Evolutionary conservation across 1,284 basidiomycete species (phyloP).

Genomic region (Coniophora puteana): DNA sequence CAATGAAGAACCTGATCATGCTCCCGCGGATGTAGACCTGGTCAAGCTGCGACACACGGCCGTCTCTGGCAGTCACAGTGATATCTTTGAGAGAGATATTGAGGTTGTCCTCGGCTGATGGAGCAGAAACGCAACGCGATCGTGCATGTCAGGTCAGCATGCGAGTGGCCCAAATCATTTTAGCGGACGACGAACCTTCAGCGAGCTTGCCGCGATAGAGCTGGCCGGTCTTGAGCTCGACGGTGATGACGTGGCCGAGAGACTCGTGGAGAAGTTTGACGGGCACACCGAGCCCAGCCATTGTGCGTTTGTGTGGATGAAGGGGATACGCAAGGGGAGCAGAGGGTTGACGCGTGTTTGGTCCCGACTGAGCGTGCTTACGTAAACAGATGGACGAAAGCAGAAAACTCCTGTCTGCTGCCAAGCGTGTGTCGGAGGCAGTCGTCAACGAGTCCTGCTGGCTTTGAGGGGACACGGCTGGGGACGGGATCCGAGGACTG

Average conservation of each 20-base stretch:
- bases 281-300: constrained; percentile 77
- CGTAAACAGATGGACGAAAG: too few relatives aligned
- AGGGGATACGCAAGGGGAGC: constrained; percentile 7
- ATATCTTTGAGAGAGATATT: constrained; percentile 97
- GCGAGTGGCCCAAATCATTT: too few relatives aligned
- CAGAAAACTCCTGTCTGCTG: too few relatives aligned
- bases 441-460: too few relatives aligned
- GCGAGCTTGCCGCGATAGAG: constrained; percentile 97
- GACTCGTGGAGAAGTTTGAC: constrained; percentile 93
- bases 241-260: constrained; percentile 94
- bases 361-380: neutral
- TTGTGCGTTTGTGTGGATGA: constrained; percentile 23
- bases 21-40: constrained; percentile 99
- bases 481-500: neutral
- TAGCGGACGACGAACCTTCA: constrained; percentile 72
- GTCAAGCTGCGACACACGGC: constrained; percentile 98
- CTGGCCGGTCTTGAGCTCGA: constrained; percentile 97
- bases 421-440: too few relatives aligned
- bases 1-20: constrained; percentile 98
- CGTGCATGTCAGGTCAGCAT: constrained; percentile 2
- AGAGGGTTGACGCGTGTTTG: constrained; percentile 23
- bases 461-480: neutral
- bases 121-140: constrained; percentile 16
- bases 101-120: constrained; percentile 93
- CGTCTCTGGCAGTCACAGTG: constrained; percentile 97